Evolutionary conservation across 176 grass and related monocot genomes (phyloP), one percentile per base, ranked within the genome.

Genomic region (Cymbopogon citratus): DNA sequence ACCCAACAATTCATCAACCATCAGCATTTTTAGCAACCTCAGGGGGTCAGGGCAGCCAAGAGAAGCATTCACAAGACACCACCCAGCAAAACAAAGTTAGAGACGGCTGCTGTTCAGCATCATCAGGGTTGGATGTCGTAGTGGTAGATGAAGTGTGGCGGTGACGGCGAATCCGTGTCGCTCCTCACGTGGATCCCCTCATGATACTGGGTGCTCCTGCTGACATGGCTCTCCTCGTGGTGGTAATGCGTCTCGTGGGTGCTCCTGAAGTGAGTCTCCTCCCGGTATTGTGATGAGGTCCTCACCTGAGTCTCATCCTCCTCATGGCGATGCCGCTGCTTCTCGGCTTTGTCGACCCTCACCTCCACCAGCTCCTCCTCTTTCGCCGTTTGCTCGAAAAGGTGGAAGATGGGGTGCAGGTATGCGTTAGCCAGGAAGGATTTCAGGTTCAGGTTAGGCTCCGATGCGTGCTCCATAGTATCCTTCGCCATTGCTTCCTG

Each of bases 401-500:
- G 74, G 14, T 78, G 92, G 79, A 98, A 98, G 57, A 98, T 95
- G 4, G 96, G 92, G 79, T 98, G 96, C 79, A 98, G 61, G 81
- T 98, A 98, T 10, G 96, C 96, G 75, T 93, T 90, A 3, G 88
- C 86, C 73, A 95, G 80, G 82, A 91, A 95, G 40, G 86, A 62
- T 75, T 98, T 91, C 5, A 98, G 74, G 68, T 98, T 95, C 46
- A 98, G 59, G 84, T 91, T 90, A 7, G 96, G 96, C 71, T 98
- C 95, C 0, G 92, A 91, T 1, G 86, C 63, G 1, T 74, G 87
- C 78, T 98, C 96, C 82, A 95, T 69, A 9, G n/a, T 85, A 65
- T 98, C 96, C 84, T 95, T 98, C 80, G 95, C 92, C 90, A 92
- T 93, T 18, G 96, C 96, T 85, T 95, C 96, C 96, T 98, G 77